These are phyloP conservation scores for Phytophthora crassamura DNA, from an alignment of 352 stramenopile genomes.

Conservation along the genomic window DNA sequence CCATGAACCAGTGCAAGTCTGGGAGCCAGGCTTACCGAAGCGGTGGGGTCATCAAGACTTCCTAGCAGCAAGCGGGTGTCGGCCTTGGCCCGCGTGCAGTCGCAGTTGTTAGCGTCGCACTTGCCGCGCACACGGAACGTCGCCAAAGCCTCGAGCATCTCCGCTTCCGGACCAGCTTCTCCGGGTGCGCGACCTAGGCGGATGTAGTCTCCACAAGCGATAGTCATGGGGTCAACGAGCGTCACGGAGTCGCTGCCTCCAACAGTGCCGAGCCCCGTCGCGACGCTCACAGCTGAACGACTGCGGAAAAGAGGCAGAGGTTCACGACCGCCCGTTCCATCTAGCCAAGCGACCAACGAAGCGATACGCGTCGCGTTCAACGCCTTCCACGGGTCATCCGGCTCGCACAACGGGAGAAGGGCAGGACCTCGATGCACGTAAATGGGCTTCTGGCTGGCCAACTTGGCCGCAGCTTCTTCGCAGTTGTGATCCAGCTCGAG, in stretches of 20 bases:
- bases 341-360: conserved; percentile 38
- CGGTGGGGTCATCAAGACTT: conserved; percentile 44
- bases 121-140: conserved; percentile 77
- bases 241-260: conserved; percentile 44
- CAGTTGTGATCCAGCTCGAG: conserved; percentile 44
- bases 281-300: conserved; percentile 54
- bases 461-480: conserved; percentile 20
- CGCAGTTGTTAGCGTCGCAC: conserved; percentile 48
- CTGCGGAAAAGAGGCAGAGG: conserved; percentile 65
- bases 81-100: conserved; percentile 42
- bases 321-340: conserved; percentile 41
- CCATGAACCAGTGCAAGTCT: conserved; percentile 42
- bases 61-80: conserved; percentile 51
- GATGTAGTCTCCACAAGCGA: conserved; percentile 76
- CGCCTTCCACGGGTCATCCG: conserved; percentile 53
- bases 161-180: conserved; percentile 22
- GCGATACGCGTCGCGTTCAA: conserved; percentile 40
- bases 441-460: conserved; percentile 42
- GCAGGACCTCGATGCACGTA: conserved; percentile 73
- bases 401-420: conserved; percentile 66
- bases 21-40: conserved; percentile 51
- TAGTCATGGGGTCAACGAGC: conserved; percentile 37
- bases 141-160: conserved; percentile 22
- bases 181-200: conserved; percentile 53
- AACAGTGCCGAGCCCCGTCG: conserved; percentile 41